Base-by-base conservation (phyloP, 345 rosid genomes). In the Melaleuca alternifolia region DNA sequence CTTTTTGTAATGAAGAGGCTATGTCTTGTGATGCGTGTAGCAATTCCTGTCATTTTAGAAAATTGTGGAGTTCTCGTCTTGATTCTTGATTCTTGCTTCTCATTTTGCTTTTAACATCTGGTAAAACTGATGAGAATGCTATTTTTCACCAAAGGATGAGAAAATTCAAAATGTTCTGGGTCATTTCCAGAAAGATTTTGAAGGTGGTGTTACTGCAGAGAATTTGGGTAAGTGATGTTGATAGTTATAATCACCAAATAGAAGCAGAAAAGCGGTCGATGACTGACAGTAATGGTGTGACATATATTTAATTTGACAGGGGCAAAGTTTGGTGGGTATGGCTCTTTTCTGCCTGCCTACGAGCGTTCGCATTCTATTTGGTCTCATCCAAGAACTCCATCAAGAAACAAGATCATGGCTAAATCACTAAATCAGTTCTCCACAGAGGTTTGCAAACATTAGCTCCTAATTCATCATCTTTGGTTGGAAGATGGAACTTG, bases 341-440 rank as follows among this genome's bases (percentile, higher is more conserved):
- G 99, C 87, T 92, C 98, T 37, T 96, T 96, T 91, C 90, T 96
- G 90, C 94, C 92, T 83, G 56, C 90, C 62, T 85, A 92, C 86
- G 92, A 90, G 82, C 88, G 91, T 51, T 86, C 87, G 3, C 87
- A 90, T 51, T 84, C 88, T 20, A 62, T 51, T 87, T 85, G 86
- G 79, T 83, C 91, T 85, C 87, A 50, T 88, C 90, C 90, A 89
- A 91, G 88, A 87, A 88, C 88, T 90, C 89, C 90, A 76, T 83
- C 84, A 18, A 90, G 85, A 83, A 89, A 87, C 85, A 89, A 82
- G 82, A 54, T 82, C 82, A 57, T 79, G 82, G 85, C 61, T 89
- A 91, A 84, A 87, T 89, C 91, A 87, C 85, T 87, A 75, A 87
- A 88, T 83, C 88, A 61, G 86, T 83, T 88, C 52, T 89, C 92